phyloP scores from a whole-genome alignment of 257 asterid species.

The Fraxinus cuspidata region DNA sequence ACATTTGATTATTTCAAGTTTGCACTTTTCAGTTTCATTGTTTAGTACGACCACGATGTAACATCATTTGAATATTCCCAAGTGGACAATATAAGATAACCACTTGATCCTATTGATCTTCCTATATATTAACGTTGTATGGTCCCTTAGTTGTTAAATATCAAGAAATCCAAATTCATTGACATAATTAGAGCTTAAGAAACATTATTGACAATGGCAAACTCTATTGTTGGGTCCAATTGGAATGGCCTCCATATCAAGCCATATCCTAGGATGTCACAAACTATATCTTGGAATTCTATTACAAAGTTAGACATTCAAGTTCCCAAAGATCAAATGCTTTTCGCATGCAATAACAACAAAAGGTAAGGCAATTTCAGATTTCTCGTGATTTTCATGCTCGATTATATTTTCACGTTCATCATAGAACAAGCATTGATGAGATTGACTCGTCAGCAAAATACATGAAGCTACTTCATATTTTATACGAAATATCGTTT shows the following conservation, averaged over 20 bases:
- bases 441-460: no score
- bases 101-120: neutral
- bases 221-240: conserved; percentile 13
- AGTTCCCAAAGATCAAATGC: conserved; percentile 9
- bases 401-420: neutral
- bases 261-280: conserved; percentile 20
- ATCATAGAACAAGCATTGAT: no score
- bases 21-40: conserved; percentile 9
- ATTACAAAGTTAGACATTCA: conserved; percentile 31
- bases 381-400: neutral
- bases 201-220: conserved; percentile 31
- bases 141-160: neutral
- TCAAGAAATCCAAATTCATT: neutral
- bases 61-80: neutral
- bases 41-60: neutral
- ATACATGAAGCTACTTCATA: no score
- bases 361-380: conserved; percentile 21
- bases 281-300: conserved; percentile 33
- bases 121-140: neutral
- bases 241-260: neutral
- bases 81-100: neutral
- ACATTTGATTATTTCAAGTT: conserved; percentile 26
- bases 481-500: no score
- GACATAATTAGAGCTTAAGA: neutral
- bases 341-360: conserved; percentile 5